phyloP scores from a whole-genome alignment of 2,329 filamentous ascomycete genomes.

The Hypoxylon sp. region DNA sequence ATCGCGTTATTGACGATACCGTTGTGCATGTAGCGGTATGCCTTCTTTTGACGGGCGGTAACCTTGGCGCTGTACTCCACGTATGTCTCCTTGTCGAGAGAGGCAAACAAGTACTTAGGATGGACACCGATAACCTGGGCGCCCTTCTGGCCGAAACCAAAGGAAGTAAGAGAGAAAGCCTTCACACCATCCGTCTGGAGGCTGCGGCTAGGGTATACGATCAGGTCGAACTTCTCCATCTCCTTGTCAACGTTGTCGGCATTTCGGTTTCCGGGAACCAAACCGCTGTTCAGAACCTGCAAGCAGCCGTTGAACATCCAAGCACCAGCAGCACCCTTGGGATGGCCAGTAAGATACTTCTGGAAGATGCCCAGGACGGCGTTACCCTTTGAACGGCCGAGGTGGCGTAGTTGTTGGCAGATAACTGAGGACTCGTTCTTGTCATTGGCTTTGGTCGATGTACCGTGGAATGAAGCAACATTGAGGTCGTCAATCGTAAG shows the following conservation, averaged over 20 bases:
- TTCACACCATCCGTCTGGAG: conserved; percentile 99
- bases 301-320: conserved; percentile 99
- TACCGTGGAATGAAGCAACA: conserved; percentile 98
- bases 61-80: conserved; percentile 86
- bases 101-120: conserved; percentile 89
- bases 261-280: conserved; percentile 97
- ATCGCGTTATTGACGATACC: conserved; percentile 97
- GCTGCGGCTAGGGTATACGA: conserved; percentile 92
- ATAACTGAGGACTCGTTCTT: conserved; percentile 99
- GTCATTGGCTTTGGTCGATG: conserved; percentile 97
- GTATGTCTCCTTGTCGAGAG: conserved; percentile 88
- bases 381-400: conserved; percentile 96
- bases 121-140: conserved; percentile 97
- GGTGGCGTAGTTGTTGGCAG: conserved; percentile 93
- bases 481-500: conserved; percentile 95
- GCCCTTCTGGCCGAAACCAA: conserved; percentile 99
- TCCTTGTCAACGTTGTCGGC: conserved; percentile 96
- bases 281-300: conserved; percentile 91
- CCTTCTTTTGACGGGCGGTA: conserved; percentile 94
- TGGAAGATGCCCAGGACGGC: conserved; percentile 97
- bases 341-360: conserved; percentile 98
- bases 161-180: conserved; percentile 98
- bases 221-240: conserved; percentile 98
- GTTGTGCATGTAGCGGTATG: conserved; percentile 98
- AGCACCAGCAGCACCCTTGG: conserved; percentile 97